Evolutionary conservation across 768 basidiomycete species (phyloP).

Genomic region (Strobilomyces confusus): DNA sequence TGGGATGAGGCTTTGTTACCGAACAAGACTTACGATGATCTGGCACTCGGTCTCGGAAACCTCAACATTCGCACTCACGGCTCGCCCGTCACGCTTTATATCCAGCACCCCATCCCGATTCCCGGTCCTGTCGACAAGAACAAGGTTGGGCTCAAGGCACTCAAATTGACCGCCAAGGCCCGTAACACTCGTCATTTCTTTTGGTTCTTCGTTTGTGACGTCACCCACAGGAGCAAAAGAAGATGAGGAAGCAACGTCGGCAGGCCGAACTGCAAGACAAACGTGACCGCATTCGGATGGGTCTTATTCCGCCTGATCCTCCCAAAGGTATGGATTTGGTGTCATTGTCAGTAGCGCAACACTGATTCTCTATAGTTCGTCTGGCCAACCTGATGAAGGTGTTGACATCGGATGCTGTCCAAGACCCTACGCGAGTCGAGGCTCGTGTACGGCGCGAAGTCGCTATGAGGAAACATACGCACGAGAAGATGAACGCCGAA

Average conservation of each 20-base stretch:
- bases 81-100: constrained; percentile 83
- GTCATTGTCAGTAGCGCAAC: neutral
- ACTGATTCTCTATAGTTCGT: constrained; percentile 54
- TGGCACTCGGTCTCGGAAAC: constrained; percentile 50
- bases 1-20: constrained; percentile 91
- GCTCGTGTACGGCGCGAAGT: constrained; percentile 93
- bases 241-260: constrained; percentile 87
- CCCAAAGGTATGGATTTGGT: constrained; percentile 69
- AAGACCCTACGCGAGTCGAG: constrained; percentile 97
- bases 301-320: constrained; percentile 88
- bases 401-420: constrained; percentile 91
- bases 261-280: constrained; percentile 91
- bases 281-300: constrained; percentile 93
- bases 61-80: constrained; percentile 62
- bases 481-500: constrained; percentile 92
- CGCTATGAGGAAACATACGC: constrained; percentile 79
- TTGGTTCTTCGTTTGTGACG: neutral
- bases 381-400: constrained; percentile 97
- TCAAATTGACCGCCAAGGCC: constrained; percentile 91
- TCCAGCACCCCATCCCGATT: constrained; percentile 97
- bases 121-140: constrained; percentile 87
- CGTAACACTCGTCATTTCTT: constrained; percentile 1
- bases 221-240: constrained; percentile 76
- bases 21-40: constrained; percentile 73
- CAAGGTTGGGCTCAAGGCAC: constrained; percentile 69